Base-by-base conservation (phyloP, 192 early-diverging fungal genomes). In the Allomyces macrogynus region DNA sequence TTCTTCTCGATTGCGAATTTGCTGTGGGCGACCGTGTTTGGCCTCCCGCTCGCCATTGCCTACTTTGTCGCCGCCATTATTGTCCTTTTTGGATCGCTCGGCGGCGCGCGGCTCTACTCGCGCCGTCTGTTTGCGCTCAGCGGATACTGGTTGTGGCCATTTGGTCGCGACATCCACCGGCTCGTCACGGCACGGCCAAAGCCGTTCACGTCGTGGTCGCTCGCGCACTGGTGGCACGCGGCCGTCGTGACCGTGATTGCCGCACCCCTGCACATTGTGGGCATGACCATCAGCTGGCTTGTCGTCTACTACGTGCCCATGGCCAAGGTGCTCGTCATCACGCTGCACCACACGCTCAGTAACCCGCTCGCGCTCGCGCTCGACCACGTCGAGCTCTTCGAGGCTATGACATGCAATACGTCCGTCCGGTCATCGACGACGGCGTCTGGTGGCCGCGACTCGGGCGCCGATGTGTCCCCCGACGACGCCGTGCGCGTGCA, bases 61-160 rank as follows among this genome's bases (percentile, higher is more conserved):
- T 84, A 85, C 61, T 62, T 86, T 43, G 54, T 75, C 16, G 65
- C 88, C 20, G 86, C 86, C 1, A 71, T 83, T 11, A 40, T 40
- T 8, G 60, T 87, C 8, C 66, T 94, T 25, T 74, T 77, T 10
- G 64, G 80, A 0, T 71, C 79, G 23, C 83, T 83, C 0, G 71
- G 67, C 62, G 80, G 76, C 65, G 85, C 87, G 22, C 69, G 63
- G n/a, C 63, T 57, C 27, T 88, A 86, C 71, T 76, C 78, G 4
- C 65, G 80, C 60, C 87, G 93, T 9, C 68, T 91, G 7, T 65
- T 84, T 0, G 92, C 88, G 62, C 77, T 95, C 0, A 81, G 85
- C 27, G 74, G 80, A 62, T 98, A 98, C 66, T 75, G 95, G n/a
- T 74, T 98, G 23, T 95, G 90, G 90, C 95, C 95, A 10, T 98